phyloP scores from a whole-genome alignment of 495 filamentous ascomycete genomes.

The Mytilinidion resinicola region DNA sequence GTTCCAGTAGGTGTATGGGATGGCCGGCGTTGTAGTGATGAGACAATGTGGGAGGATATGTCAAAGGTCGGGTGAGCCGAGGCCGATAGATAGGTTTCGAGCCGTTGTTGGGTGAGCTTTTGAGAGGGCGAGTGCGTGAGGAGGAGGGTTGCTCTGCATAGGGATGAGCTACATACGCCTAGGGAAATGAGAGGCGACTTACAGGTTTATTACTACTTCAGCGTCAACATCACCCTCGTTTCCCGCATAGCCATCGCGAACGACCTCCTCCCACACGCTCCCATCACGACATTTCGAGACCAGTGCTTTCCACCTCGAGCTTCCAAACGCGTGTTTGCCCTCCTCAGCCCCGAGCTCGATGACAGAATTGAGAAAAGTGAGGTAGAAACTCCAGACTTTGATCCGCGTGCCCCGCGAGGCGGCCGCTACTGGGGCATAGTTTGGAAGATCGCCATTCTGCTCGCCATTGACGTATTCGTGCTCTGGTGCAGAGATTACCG shows the following conservation, averaged over 20 bases:
- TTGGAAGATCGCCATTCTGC: slow-evolving; percentile 20
- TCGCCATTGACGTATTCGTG: slow-evolving; percentile 36
- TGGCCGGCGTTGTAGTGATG: slow-evolving; percentile 22
- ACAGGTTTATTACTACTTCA: slow-evolving; percentile 92
- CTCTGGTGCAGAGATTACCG: slow-evolving; percentile 56
- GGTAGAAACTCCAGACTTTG: slow-evolving; percentile 95
- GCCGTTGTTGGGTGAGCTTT: slow-evolving; percentile 70
- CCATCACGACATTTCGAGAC: slow-evolving; percentile 77
- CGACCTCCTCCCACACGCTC: slow-evolving; percentile 86
- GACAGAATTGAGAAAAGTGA: slow-evolving; percentile 85
- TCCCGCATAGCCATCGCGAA: slow-evolving; percentile 76
- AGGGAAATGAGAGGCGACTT: slow-evolving; percentile 29
- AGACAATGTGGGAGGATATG: slow-evolving; percentile 45
- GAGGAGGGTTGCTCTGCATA: slow-evolving; percentile 68
- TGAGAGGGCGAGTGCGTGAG: slow-evolving; percentile 82
- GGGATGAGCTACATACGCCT: background rate
- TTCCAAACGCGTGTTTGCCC: slow-evolving; percentile 79
- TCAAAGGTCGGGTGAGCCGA: slow-evolving; percentile 63
- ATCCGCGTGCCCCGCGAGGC: slow-evolving; percentile 73
- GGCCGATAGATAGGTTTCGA: slow-evolving; percentile 85
- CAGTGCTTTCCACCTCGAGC: slow-evolving; percentile 71
- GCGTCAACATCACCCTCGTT: slow-evolving; percentile 85
- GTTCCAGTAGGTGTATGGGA: slow-evolving; percentile 48
- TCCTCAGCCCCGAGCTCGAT: slow-evolving; percentile 84
- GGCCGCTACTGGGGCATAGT: slow-evolving; percentile 60